These are phyloP conservation scores for Pogostemon cablin DNA, from an alignment of 257 asterid species.

Conservation along the genomic window DNA sequence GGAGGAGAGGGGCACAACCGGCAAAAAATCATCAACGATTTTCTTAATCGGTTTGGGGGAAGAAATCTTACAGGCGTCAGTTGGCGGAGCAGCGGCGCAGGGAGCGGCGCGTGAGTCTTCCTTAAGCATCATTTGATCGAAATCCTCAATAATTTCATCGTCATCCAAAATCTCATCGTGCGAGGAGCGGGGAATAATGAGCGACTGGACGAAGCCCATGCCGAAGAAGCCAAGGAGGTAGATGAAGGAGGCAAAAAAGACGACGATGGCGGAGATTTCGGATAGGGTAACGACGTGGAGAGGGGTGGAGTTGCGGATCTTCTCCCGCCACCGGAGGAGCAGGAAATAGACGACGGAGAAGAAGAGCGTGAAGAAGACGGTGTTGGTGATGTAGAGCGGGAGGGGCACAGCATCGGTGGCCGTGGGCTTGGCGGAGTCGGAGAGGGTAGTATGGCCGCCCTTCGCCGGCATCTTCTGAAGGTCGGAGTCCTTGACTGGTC, in stretches of 20 bases:
- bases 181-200: slow-evolving; percentile 37
- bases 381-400: slow-evolving; percentile 45
- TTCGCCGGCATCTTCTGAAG: slow-evolving; percentile 1
- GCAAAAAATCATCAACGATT: not conserved
- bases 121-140: slow-evolving; percentile 35
- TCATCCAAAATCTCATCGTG: slow-evolving; percentile 35
- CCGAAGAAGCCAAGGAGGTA: slow-evolving; percentile 51
- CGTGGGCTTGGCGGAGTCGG: slow-evolving; percentile 1
- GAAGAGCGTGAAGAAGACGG: slow-evolving; percentile 43
- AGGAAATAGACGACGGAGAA: slow-evolving; percentile 51
- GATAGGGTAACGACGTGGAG: slow-evolving; percentile 44
- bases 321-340: slow-evolving; percentile 47
- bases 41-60: not conserved
- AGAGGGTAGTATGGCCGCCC: slow-evolving; percentile 18
- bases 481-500: not conserved
- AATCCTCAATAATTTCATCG: slow-evolving; percentile 28
- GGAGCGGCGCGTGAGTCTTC: slow-evolving; percentile 39
- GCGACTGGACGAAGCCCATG: slow-evolving; percentile 43
- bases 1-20: slow-evolving; percentile 7
- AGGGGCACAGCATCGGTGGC: slow-evolving; percentile 40
- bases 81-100: slow-evolving; percentile 33
- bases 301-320: slow-evolving; percentile 49
- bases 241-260: slow-evolving; percentile 49
- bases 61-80: slow-evolving; percentile 8
- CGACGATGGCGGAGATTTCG: slow-evolving; percentile 44